Evolutionary conservation across 805 yeast genomes (phyloP), one percentile per base, ranked within the genome.

Genomic region (Pichia manshurica): DNA sequence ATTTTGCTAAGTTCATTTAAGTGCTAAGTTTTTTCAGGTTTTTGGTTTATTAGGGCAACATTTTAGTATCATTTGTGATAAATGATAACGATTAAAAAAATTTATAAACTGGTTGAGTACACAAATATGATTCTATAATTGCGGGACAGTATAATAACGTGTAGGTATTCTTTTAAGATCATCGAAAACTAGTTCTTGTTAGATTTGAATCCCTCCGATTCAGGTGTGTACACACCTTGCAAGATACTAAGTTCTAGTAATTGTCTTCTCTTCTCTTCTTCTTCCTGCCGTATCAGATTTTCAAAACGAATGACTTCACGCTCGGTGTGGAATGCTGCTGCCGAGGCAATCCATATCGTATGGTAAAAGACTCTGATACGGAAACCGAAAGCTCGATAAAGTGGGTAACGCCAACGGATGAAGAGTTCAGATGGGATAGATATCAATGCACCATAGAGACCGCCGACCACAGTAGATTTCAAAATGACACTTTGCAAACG

Each of bases 341-440:
- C 61, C 6, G 66, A 56, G 1, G 70, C 66, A 12, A 66, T 56
- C 64, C 67, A 61, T 9, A 67, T 63, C 2, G 71, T 67, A 48
- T 67, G 69, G 46, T 65, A 67, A 38, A 66, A 67, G 2, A 67
- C 61, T 32, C 70, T 54, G 20, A 67, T 65, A 21, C 71, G 52
- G 20, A 56, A 48, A 3, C 71, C 71, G 45, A 67, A 62, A 22
- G 67, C 64, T 48, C 71, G 56, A 51, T 65, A 67, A 23, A 61
- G 54, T 15, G 70, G 71, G 1, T 69, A 67, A 36, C 63, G 55
- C 71, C 71, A 67, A 37, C 67, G 51, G 3, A 67, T 51, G 2
- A 67, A 36, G 31, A 66, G 48, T 46, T 67, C 70, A 3, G 69
- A 56, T 1, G 71, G 71, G 17, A 67, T 61, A 10, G 71, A 65